phyloP scores from a whole-genome alignment of 2,329 filamentous ascomycete genomes.

The Monosporascus sp. region DNA sequence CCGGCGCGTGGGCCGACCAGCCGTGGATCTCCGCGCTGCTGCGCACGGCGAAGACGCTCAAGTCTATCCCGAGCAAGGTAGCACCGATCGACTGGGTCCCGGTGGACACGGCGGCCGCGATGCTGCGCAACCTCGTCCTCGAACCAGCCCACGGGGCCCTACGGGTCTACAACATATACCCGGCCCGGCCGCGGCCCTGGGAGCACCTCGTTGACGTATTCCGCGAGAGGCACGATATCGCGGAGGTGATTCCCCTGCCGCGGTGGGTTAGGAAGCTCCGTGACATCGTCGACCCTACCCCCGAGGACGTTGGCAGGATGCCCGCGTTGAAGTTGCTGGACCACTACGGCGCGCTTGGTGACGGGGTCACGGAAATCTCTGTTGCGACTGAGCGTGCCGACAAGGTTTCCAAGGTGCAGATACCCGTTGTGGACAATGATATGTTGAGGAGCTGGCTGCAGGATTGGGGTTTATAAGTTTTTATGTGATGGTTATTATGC shows the following conservation, averaged over 20 bases:
- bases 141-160: background rate
- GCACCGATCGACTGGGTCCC: constrained; percentile 13
- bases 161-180: constrained; percentile 6
- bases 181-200: constrained; percentile 8
- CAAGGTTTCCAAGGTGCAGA: background rate
- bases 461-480: constrained; percentile 2
- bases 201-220: constrained; percentile 4
- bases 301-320: constrained; percentile 6
- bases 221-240: background rate
- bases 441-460: constrained; percentile 3
- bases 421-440: constrained; percentile 1
- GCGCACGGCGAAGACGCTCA: constrained; percentile 9
- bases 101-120: constrained; percentile 10
- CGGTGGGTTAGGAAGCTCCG: constrained; percentile 9
- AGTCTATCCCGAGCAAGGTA: constrained; percentile 5
- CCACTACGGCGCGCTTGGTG: constrained; percentile 7
- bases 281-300: constrained; percentile 2
- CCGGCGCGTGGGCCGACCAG: constrained; percentile 14
- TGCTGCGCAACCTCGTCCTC: constrained; percentile 6
- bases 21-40: constrained; percentile 19
- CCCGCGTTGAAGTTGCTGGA: constrained; percentile 12
- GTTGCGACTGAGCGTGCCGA: background rate
- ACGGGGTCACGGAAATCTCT: background rate
- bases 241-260: constrained; percentile 4
- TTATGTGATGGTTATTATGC: too few species aligned